Conservation (phyloP, 306 rosid species). For the Castanea mollissima region DNA sequence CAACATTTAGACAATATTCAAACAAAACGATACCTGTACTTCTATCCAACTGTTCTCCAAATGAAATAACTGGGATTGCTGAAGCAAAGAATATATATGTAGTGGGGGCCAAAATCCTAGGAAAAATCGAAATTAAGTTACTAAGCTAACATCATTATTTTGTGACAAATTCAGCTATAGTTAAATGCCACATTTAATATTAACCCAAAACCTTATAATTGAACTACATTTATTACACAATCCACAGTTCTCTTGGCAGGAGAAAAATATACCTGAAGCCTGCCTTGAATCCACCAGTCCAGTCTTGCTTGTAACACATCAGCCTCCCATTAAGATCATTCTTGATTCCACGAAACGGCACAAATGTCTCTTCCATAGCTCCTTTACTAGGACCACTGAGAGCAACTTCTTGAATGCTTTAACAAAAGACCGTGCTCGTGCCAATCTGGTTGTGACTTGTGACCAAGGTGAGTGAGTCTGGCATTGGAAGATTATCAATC, state of each 20-base stretch:
- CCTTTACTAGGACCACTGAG: not conserved
- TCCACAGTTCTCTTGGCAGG: conserved; percentile 1
- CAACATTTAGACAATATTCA: not conserved
- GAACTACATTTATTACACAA: conserved; percentile 3
- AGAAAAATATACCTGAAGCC: conserved; percentile 55
- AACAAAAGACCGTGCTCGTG: conserved; percentile 21
- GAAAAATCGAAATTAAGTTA: conserved; percentile 9
- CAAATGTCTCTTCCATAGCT: conserved; percentile 71
- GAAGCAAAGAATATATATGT: conserved; percentile 79
- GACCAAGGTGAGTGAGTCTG: conserved; percentile 9
- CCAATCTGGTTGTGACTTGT: conserved; percentile 6
- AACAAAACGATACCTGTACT: conserved; percentile 40
- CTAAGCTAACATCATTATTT: conserved; percentile 1
- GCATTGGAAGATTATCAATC: conserved; percentile 1
- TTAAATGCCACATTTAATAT: not conserved
- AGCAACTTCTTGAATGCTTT: conserved; percentile 13
- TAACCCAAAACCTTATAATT: not conserved
- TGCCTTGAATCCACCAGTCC: conserved; percentile 62
- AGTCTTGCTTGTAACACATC: conserved; percentile 69
- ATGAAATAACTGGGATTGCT: conserved; percentile 79
- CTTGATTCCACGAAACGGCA: conserved; percentile 67
- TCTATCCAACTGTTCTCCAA: conserved; percentile 81
- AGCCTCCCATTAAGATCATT: conserved; percentile 57
- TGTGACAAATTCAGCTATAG: conserved; percentile 9
- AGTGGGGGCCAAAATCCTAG: conserved; percentile 79